phyloP scores from a whole-genome alignment of 495 filamentous ascomycete species.

The Collariella sp. region DNA sequence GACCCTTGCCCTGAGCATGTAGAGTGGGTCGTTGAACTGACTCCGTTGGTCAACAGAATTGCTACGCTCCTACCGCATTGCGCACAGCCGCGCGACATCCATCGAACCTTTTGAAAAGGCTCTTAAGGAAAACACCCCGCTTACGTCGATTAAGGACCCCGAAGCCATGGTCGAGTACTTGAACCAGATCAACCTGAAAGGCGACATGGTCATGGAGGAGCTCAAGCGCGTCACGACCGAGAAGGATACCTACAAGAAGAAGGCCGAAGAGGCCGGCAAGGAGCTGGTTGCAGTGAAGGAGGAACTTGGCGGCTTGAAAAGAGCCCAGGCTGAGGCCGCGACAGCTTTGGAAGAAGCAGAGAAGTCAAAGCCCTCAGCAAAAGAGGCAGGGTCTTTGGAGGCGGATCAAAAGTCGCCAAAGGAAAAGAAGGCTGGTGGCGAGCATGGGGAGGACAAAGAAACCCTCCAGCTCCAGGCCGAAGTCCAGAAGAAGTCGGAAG shows the following conservation, averaged over 20 bases:
- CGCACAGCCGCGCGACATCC: slow-evolving; percentile 70
- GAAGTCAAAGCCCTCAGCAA: no score
- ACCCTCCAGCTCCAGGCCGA: slow-evolving; percentile 57
- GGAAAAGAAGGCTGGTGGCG: slow-evolving; percentile 31
- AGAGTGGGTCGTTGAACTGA: no score
- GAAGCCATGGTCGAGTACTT: slow-evolving; percentile 84
- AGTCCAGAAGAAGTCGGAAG: slow-evolving; percentile 41
- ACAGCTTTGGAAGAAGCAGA: no score
- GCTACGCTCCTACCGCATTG: slow-evolving; percentile 80
- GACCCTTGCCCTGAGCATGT: not conserved
- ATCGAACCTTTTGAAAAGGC: slow-evolving; percentile 92
- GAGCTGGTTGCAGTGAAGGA: slow-evolving; percentile 46
- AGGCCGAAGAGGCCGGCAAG: slow-evolving; percentile 60
- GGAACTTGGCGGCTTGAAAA: slow-evolving; percentile 29
- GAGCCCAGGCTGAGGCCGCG: slow-evolving; percentile 24
- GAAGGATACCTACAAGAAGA: slow-evolving; percentile 70
- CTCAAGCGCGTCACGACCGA: slow-evolving; percentile 80
- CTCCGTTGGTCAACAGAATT: slow-evolving; percentile 50
- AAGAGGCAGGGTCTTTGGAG: not conserved
- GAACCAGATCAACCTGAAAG: slow-evolving; percentile 76
- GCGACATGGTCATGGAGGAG: slow-evolving; percentile 86
- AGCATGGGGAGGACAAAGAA: slow-evolving; percentile 60
- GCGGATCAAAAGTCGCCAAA: slow-evolving; percentile 22
- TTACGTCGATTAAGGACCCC: slow-evolving; percentile 80
- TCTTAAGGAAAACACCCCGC: slow-evolving; percentile 81